Base-by-base conservation (phyloP, 2,329 filamentous ascomycete species). In the Neofusicoccum cordaticola region DNA sequence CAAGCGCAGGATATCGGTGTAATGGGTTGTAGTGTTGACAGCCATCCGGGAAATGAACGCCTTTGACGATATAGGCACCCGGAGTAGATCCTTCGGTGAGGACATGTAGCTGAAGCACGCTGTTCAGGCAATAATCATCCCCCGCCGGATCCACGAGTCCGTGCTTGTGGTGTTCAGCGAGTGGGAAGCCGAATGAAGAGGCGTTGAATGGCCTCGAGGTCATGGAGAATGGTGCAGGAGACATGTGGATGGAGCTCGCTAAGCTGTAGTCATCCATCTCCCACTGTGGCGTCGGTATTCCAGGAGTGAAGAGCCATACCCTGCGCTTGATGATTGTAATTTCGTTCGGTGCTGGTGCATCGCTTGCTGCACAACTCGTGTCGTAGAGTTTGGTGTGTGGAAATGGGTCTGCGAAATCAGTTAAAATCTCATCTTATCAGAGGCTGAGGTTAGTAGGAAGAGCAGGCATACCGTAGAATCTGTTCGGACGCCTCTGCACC, bases 31-130 rank as follows among this genome's bases (percentile, higher is more conserved):
- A 69, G 3, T 17, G 22, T 11, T 65, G 19, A 61, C 69, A 71
- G 7, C 22, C 19, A 34, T n/a, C 15, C 13, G 65, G 58, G 42
- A 62, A 67, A 4, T 72, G 63, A 13, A 70, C 27, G 8, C 66
- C 65, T 66, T 69, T 70, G n/a, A 70, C 31, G 9, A 72, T 66
- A 44, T 67, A 72, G 41, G 68, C 69, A 34, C 69, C 68, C 11
- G 53, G 34, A 41, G 62, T 63, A 17, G 35, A 44, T 11, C 44
- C 19, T 13, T 51, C 45, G 3, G 39, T 35, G 22, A 48, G 61
- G 51, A 69, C 62, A 19, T 66, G 60, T 9, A 69, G 39, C 22
- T 66, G 53, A 31, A 69, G 67, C 12, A 56, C 65, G 13, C 41
- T 63, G 41, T 56, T 52, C 45, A 50, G 12, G 37, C 45, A 50